Conservation (phyloP, 805 yeast species). For the Ogataea haglerorum region DNA sequence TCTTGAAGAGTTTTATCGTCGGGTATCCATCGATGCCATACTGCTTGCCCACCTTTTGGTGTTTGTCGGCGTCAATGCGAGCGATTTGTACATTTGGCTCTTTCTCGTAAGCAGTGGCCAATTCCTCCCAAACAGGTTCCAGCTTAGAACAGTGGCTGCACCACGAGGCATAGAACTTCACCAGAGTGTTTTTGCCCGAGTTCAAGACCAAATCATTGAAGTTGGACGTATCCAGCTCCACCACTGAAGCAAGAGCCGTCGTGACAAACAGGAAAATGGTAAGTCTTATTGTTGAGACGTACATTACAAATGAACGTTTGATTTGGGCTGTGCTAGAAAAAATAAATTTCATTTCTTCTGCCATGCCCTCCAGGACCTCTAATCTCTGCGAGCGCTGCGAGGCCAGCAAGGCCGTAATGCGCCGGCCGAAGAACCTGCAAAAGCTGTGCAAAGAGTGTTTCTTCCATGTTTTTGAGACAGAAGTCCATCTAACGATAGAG, state of each 20-base stretch:
- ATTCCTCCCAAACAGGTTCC: conserved; percentile 44
- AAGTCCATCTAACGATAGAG: conserved; percentile 85
- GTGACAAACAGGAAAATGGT: conserved; percentile 2
- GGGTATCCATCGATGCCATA: conserved; percentile 66
- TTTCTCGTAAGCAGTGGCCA: conserved; percentile 22
- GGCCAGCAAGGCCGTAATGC: conserved; percentile 77
- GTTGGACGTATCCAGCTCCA: conserved; percentile 44
- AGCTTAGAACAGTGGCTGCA: conserved; percentile 64
- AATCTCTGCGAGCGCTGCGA: conserved; percentile 81
- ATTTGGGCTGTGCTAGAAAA: conserved; percentile 3
- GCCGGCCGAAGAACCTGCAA: conserved; percentile 88
- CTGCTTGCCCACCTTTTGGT: conserved; percentile 46
- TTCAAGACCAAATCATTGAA: conserved; percentile 55
- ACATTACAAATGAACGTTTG: not conserved
- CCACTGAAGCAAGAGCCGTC: conserved; percentile 20
- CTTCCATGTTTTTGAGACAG: conserved; percentile 87
- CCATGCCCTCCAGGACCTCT: conserved; percentile 30
- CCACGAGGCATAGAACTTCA: conserved; percentile 75
- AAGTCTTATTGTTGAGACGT: not conserved
- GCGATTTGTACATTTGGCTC: conserved; percentile 30
- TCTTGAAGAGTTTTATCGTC: conserved; percentile 53
- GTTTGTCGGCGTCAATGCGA: conserved; percentile 59
- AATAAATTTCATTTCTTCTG: not conserved
- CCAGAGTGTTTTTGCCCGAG: conserved; percentile 68
- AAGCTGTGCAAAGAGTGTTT: conserved; percentile 90